Evolutionary conservation across 805 yeast species (phyloP).

Genomic region (Isabelozyma gotoi): DNA sequence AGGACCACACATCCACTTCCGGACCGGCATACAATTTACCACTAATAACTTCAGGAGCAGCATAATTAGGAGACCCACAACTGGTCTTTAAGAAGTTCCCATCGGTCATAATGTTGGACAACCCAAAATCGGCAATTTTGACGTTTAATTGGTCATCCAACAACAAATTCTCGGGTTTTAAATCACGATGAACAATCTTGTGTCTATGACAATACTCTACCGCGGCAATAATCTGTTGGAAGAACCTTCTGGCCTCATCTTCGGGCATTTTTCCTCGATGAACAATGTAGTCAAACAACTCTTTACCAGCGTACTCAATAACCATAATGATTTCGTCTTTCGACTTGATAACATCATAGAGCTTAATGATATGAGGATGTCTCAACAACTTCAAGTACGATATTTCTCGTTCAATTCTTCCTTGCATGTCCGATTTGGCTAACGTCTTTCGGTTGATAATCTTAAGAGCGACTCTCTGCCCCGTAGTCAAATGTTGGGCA

Average conservation of each 20-base stretch:
- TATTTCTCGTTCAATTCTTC: constrained; percentile 91
- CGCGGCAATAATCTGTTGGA: constrained; percentile 95
- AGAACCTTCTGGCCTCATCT: constrained; percentile 86
- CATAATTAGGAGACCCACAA: constrained; percentile 96
- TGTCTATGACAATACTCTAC: constrained; percentile 96
- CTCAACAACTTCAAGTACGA: constrained; percentile 82
- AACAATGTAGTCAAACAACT: constrained; percentile 91
- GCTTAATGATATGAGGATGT: constrained; percentile 94
- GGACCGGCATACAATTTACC: constrained; percentile 97
- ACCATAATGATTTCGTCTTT: constrained; percentile 97
- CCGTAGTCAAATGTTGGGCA: constrained; percentile 86
- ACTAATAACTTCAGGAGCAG: constrained; percentile 95
- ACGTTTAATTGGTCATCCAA: constrained; percentile 89
- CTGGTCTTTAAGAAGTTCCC: constrained; percentile 93
- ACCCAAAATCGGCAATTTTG: constrained; percentile 94
- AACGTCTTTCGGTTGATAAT: constrained; percentile 89
- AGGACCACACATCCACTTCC: constrained; percentile 97
- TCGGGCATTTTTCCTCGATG: constrained; percentile 93
- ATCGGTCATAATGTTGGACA: constrained; percentile 95
- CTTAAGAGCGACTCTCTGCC: constrained; percentile 88
- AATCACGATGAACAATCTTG: constrained; percentile 93
- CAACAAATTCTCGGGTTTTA: constrained; percentile 91
- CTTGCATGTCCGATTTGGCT: constrained; percentile 96
- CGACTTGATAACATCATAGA: constrained; percentile 92
- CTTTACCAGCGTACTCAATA: constrained; percentile 95